Percentiles rank a stretch among this genome's conserved stretches.
phyloP scores from a whole-genome alignment of 2,329 filamentous ascomycete genomes.

The Scedosporium dehoogii region DNA sequence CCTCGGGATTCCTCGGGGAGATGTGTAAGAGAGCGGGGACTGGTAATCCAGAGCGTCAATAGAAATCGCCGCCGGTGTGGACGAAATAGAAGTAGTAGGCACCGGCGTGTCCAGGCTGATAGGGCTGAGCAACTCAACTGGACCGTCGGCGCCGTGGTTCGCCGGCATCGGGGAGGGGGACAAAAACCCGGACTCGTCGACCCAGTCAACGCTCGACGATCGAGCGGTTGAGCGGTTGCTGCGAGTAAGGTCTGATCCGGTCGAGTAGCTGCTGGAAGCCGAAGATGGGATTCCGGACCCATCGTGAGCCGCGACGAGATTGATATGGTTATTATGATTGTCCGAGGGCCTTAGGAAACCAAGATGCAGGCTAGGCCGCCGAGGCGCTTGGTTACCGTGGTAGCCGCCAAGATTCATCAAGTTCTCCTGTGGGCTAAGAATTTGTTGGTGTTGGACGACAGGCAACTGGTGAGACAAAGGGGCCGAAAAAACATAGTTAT shows the following conservation, averaged over 20 bases:
- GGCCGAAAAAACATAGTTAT: slow-evolving; percentile 1
- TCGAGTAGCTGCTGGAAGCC: slow-evolving; percentile 4
- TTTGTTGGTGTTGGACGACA: background rate
- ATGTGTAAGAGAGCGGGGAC: background rate
- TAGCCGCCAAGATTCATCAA: background rate
- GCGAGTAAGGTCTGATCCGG: background rate
- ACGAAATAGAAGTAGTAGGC: background rate
- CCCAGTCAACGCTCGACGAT: slow-evolving; percentile 4
- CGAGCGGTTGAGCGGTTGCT: background rate
- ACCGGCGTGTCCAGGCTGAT: background rate
- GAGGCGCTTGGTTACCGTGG: background rate
- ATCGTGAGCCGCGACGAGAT: background rate
- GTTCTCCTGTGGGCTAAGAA: background rate
- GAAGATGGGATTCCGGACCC: slow-evolving; percentile 2
- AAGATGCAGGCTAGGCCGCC: background rate
- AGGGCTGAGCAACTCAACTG: background rate
- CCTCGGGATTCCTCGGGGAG: background rate
- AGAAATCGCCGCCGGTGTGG: background rate
- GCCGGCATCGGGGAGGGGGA: background rate
- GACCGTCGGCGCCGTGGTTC: background rate
- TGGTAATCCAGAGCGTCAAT: background rate
- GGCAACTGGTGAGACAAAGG: slow-evolving; percentile 2
- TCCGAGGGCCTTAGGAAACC: background rate
- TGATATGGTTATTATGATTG: background rate
- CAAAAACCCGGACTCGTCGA: background rate